These are phyloP conservation scores for Phytopythium vexans DNA, from an alignment of 352 stramenopile species.

Conservation along the genomic window DNA sequence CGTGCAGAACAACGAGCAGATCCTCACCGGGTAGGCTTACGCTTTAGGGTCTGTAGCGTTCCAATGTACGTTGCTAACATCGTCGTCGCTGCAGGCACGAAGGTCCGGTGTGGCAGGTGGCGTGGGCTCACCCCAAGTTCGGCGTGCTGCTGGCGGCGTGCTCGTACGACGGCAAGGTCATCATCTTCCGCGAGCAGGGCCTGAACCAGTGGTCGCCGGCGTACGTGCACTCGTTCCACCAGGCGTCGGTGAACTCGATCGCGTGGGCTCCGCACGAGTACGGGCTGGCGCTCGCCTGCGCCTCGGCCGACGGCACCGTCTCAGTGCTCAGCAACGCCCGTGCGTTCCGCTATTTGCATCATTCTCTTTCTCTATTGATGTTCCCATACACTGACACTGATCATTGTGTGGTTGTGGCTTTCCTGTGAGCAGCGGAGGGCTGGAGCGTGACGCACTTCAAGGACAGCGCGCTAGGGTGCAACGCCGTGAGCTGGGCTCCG, in stretches of 20 bases:
- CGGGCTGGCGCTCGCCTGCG: conserved; percentile 92
- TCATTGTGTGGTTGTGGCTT: background rate
- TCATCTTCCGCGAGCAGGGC: conserved; percentile 95
- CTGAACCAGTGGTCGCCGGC: conserved; percentile 93
- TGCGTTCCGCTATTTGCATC: conserved; percentile 20
- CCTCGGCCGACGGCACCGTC: conserved; percentile 94
- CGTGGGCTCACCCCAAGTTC: conserved; percentile 98
- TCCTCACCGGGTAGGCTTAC: conserved; percentile 69
- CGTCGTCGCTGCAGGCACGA: conserved; percentile 72
- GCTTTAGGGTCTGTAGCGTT: background rate
- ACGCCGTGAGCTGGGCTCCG: conserved; percentile 96
- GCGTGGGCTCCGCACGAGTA: conserved; percentile 97
- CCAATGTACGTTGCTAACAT: conserved; percentile 1
- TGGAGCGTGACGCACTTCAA: conserved; percentile 94
- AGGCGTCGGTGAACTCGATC: conserved; percentile 94
- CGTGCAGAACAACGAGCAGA: conserved; percentile 88
- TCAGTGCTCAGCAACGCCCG: conserved; percentile 82
- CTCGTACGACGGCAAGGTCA: conserved; percentile 97
- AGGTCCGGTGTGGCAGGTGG: conserved; percentile 97
- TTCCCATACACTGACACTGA: background rate
- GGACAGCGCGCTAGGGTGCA: conserved; percentile 95
- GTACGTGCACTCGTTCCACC: conserved; percentile 88
- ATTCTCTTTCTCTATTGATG: background rate
- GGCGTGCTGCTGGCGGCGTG: conserved; percentile 95
- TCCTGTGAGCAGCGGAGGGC: conserved; percentile 43